A percentile compares a stretch with the other conserved stretches of the same genome.
Conservation (phyloP, 2,329 filamentous ascomycete species). For the Beauveria sp. region DNA sequence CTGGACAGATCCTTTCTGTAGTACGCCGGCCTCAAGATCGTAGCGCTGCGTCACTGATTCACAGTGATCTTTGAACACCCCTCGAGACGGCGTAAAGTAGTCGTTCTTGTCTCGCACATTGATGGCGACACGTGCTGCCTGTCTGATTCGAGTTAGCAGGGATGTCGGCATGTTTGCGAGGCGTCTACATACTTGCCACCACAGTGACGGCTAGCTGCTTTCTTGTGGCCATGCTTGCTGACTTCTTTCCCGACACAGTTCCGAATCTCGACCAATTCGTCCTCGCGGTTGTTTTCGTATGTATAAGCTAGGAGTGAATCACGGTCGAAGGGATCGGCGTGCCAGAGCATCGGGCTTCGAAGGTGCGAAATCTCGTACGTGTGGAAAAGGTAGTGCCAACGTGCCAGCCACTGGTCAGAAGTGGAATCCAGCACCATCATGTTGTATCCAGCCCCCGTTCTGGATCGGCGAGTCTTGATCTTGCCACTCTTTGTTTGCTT, state of each 20-base stretch:
- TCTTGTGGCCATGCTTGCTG: slow-evolving; percentile 73
- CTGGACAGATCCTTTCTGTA: slow-evolving; percentile 52
- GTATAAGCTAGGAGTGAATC: slow-evolving; percentile 66
- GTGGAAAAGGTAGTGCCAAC: slow-evolving; percentile 64
- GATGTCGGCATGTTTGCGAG: not conserved
- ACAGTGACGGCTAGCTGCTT: slow-evolving; percentile 30
- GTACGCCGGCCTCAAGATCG: slow-evolving; percentile 34
- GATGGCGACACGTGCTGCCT: slow-evolving; percentile 43
- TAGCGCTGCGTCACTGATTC: slow-evolving; percentile 50
- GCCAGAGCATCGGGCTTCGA: slow-evolving; percentile 76
- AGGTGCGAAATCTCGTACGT: slow-evolving; percentile 64
- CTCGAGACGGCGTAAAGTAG: slow-evolving; percentile 58
- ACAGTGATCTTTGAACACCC: slow-evolving; percentile 57
- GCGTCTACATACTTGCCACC: slow-evolving; percentile 34
- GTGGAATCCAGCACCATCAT: slow-evolving; percentile 62
- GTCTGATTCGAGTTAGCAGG: slow-evolving; percentile 24
- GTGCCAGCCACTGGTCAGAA: slow-evolving; percentile 56
- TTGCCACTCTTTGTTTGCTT: slow-evolving; percentile 36
- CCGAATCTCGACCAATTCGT: slow-evolving; percentile 61
- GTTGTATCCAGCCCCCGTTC: slow-evolving; percentile 22
- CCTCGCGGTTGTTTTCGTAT: slow-evolving; percentile 50
- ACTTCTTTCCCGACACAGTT: slow-evolving; percentile 73
- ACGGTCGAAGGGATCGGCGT: slow-evolving; percentile 67
- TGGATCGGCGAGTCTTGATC: slow-evolving; percentile 13
- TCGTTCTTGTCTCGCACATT: slow-evolving; percentile 62